Base-by-base conservation (phyloP, 108 stramenopile species). In the Discostella pseudostelligera region DNA sequence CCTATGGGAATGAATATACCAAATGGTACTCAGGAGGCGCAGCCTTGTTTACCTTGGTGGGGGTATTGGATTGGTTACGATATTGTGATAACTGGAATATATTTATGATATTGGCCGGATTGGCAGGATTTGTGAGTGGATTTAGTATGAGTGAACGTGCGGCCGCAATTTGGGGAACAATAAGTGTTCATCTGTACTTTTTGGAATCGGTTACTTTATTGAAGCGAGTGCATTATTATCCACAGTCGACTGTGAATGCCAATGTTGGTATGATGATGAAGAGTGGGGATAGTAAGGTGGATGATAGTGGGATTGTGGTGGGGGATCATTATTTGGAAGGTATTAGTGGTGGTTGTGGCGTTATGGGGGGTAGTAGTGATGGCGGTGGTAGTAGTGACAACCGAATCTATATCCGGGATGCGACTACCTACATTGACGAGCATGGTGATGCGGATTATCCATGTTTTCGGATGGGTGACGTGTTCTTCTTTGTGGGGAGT, bases 151-250 rank as follows among this genome's bases (percentile, higher is more conserved):
- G 14, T 26, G 0, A 14, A 12, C 24, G 50, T 14, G 11, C 50
- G 8, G n/a, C n/a, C 14, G 21, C 39, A 9, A 28, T 28, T 0
- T 60, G 39, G 59, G 40, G 44, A 8, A 22, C 20, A 11, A 39
- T 60, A 4, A 60, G 59, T 26, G 59, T 60, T 1, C 59, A 60
- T 10, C 26, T 60, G 43, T 60, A 44, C 26, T 39, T 60, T 3
- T 17, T 60, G 40, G 59, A 60, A 26, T 40, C 59, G 14, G 22
- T 28, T 26, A 60, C 37, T 4, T 25, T 60, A 22, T 13, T 60
- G 21, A 22, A 60, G 22, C 59, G 59, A 11, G 59, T 39, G 37
- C 59, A 60, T 22, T 9, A 60, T 26, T 26, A 46, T 60, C 42
- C 21, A 53, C 4, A 32, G 4, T 4, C 4, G 4, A 0, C 11